Conservation (phyloP, 495 filamentous ascomycete genomes). For the Xylaria scruposa region DNA sequence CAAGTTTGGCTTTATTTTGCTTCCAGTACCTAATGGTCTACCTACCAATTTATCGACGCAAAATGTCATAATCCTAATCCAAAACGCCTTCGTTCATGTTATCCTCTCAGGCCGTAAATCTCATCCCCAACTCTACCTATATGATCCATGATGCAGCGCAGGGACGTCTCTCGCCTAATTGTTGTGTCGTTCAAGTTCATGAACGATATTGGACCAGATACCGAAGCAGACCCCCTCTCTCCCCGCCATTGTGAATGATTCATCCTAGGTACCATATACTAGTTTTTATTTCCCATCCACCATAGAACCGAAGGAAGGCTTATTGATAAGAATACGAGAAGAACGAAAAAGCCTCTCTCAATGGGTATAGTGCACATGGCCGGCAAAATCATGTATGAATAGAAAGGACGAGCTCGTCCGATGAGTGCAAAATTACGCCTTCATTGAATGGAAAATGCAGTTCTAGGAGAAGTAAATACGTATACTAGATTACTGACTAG, state of each 20-base stretch:
- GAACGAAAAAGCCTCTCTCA: neutral
- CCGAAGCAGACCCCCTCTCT: neutral
- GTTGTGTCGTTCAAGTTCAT: neutral
- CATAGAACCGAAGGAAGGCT: neutral
- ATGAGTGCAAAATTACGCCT: constrained; percentile 2
- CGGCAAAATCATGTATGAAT: neutral
- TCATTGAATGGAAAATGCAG: neutral
- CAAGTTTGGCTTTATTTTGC: neutral
- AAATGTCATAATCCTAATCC: neutral
- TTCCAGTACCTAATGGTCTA: neutral
- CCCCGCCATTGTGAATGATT: neutral
- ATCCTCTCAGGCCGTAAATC: neutral
- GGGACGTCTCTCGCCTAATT: neutral
- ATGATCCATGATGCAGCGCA: neutral
- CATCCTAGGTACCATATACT: neutral
- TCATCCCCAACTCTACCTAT: neutral
- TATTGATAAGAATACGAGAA: neutral
- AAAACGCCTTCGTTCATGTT: neutral
- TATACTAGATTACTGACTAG: constrained; percentile 3
- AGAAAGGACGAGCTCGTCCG: neutral
- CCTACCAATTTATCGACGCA: neutral
- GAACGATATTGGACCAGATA: neutral
- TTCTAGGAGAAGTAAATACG: neutral
- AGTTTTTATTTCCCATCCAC: neutral
- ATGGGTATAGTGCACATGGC: neutral